These are phyloP conservation scores for Apophysomyces ossiformis DNA, from an alignment of 371 early-diverging fungal genomes.

Conservation along the genomic window DNA sequence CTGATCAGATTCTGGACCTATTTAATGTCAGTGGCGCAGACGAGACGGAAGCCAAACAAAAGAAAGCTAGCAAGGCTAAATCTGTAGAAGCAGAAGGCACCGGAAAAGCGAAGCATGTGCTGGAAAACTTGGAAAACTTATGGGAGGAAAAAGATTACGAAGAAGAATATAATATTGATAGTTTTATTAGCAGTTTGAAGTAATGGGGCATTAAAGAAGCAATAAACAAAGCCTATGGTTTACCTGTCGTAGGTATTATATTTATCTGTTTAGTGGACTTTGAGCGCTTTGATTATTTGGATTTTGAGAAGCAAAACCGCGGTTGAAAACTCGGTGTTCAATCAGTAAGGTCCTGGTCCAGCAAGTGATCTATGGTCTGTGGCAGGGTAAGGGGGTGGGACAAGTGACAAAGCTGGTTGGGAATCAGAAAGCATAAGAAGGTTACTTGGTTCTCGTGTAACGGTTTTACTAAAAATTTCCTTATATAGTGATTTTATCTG, in stretches of 20 bases:
- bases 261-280: too few relatives aligned
- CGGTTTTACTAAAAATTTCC: too few relatives aligned
- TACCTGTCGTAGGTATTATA: too few relatives aligned
- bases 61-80: constrained; percentile 20
- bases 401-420: too few relatives aligned
- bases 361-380: too few relatives aligned
- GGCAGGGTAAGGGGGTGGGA: too few relatives aligned
- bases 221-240: background rate
- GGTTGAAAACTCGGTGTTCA: too few relatives aligned
- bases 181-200: constrained; percentile 76
- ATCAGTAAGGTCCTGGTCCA: too few relatives aligned
- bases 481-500: background rate
- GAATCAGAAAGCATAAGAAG: too few relatives aligned
- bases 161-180: constrained; percentile 84
- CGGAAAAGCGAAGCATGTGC: constrained; percentile 71
- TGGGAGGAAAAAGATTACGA: constrained; percentile 97
- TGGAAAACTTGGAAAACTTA: constrained; percentile 85
- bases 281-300: too few relatives aligned
- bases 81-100: constrained; percentile 26
- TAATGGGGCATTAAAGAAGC: constrained; percentile 26
- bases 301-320: too few relatives aligned
- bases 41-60: constrained; percentile 39
- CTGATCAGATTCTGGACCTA: constrained; percentile 92
- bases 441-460: too few relatives aligned
- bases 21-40: constrained; percentile 71